Conservation (phyloP, 2,329 filamentous ascomycete species). For the Fonsecaea pugnacius region DNA sequence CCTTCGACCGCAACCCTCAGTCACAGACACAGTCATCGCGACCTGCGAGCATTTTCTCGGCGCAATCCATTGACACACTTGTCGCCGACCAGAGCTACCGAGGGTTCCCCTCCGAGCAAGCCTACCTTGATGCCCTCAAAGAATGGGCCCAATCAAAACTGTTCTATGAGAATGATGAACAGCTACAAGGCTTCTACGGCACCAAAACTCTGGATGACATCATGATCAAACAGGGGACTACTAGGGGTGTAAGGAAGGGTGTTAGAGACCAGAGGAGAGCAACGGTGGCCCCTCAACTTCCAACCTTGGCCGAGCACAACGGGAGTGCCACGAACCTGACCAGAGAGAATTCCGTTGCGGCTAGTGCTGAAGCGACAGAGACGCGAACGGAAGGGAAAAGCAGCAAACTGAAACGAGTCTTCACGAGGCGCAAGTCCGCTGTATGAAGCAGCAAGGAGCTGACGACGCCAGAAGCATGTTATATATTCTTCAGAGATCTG, state of each 20-base stretch:
- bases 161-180: slow-evolving; percentile 26
- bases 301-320: slow-evolving; percentile 17
- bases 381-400: slow-evolving; percentile 13
- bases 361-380: background rate
- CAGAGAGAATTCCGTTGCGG: slow-evolving; percentile 4
- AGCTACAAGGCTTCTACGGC: slow-evolving; percentile 31
- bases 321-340: slow-evolving; percentile 8
- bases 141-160: slow-evolving; percentile 30
- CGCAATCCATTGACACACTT: slow-evolving; percentile 55
- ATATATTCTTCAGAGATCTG: background rate
- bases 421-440: slow-evolving; percentile 23
- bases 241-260: slow-evolving; percentile 4
- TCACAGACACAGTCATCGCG: slow-evolving; percentile 32
- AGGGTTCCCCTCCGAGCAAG: slow-evolving; percentile 30
- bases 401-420: slow-evolving; percentile 28
- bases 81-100: slow-evolving; percentile 29
- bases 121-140: slow-evolving; percentile 27
- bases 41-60: slow-evolving; percentile 52
- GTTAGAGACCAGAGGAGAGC: slow-evolving; percentile 13
- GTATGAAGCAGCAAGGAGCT: background rate
- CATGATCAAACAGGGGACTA: slow-evolving; percentile 17
- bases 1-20: slow-evolving; percentile 11
- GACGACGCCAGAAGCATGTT: background rate
- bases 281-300: slow-evolving; percentile 19
- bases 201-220: slow-evolving; percentile 29